Percentiles rank a stretch among this genome's conserved stretches.
Evolutionary conservation across 1,284 basidiomycete genomes (phyloP).

Genomic region (Boletellus dicymbophilus): DNA sequence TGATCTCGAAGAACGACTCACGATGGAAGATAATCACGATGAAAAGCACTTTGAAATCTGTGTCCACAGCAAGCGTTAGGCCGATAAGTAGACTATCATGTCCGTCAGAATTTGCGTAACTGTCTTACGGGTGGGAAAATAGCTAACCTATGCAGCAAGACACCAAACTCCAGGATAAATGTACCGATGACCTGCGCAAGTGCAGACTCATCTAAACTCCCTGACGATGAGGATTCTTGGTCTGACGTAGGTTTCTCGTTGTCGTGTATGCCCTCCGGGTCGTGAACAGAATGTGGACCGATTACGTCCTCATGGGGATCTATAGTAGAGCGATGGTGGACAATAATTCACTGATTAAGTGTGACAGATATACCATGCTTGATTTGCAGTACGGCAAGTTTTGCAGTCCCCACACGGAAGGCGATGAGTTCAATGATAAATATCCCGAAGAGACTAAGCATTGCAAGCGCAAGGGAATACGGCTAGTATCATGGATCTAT

Average conservation of each 20-base stretch:
- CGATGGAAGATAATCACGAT: slow-evolving; percentile 92
- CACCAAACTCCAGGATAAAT: slow-evolving; percentile 90
- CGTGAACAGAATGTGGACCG: slow-evolving; percentile 71
- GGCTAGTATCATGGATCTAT: slow-evolving; percentile 45
- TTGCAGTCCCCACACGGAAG: slow-evolving; percentile 77
- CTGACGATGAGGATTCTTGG: slow-evolving; percentile 18
- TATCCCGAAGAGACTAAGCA: slow-evolving; percentile 79
- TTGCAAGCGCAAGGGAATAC: slow-evolving; percentile 79
- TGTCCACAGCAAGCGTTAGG: slow-evolving; percentile 87
- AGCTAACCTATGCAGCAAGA: slow-evolving; percentile 76
- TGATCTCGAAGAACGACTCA: slow-evolving; percentile 36
- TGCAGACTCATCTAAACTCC: slow-evolving; percentile 41
- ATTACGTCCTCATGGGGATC: slow-evolving; percentile 69
- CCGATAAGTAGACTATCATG: slow-evolving; percentile 92
- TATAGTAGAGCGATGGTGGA: slow-evolving; percentile 29
- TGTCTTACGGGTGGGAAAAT: not conserved
- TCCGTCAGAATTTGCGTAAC: too few species aligned
- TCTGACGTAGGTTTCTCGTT: slow-evolving; percentile 22
- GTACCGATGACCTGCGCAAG: slow-evolving; percentile 84
- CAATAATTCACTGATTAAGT: not conserved
- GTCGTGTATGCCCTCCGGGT: slow-evolving; percentile 46
- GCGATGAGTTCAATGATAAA: slow-evolving; percentile 87
- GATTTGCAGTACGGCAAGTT: slow-evolving; percentile 56
- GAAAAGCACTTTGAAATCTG: slow-evolving; percentile 83
- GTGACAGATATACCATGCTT: slow-evolving; percentile 46